A percentile compares a stretch with the other conserved stretches of the same genome.
Conservation (phyloP, 345 rosid species). For the Corchorus olitorius region DNA sequence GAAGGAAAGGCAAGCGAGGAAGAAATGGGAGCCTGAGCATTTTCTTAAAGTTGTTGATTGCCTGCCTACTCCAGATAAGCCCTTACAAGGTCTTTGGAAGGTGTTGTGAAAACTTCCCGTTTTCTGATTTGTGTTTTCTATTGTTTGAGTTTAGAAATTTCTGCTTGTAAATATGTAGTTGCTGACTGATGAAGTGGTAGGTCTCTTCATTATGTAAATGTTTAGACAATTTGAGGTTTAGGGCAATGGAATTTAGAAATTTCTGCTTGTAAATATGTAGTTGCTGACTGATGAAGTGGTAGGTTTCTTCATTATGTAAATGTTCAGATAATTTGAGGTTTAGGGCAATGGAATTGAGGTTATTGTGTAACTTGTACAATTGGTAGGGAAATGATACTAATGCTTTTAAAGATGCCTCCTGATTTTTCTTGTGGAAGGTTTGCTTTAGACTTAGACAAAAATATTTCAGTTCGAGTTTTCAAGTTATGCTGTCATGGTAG, state of each 20-base stretch:
- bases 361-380: neutral
- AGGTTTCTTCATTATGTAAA: neutral
- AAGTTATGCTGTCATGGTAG: neutral
- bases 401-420: slow-evolving; percentile 11
- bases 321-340: neutral
- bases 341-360: neutral
- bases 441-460: neutral
- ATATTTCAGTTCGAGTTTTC: neutral
- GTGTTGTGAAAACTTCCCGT: slow-evolving; percentile 34
- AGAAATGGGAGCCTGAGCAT: slow-evolving; percentile 81
- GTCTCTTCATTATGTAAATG: neutral
- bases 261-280: neutral
- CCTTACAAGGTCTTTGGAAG: slow-evolving; percentile 95
- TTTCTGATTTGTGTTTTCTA: slow-evolving; percentile 2
- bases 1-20: slow-evolving; percentile 69
- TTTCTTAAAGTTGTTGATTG: slow-evolving; percentile 72
- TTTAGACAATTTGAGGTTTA: neutral
- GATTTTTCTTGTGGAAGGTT: neutral
- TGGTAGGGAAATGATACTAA: neutral
- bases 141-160: slow-evolving; percentile 10
- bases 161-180: neutral
- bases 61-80: slow-evolving; percentile 64
- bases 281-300: neutral
- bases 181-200: neutral
- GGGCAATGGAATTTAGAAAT: slow-evolving; percentile 11